Evolutionary conservation across 805 yeast genomes (phyloP), one percentile per base, ranked within the genome.

Genomic region (Kuraishia molischiana): DNA sequence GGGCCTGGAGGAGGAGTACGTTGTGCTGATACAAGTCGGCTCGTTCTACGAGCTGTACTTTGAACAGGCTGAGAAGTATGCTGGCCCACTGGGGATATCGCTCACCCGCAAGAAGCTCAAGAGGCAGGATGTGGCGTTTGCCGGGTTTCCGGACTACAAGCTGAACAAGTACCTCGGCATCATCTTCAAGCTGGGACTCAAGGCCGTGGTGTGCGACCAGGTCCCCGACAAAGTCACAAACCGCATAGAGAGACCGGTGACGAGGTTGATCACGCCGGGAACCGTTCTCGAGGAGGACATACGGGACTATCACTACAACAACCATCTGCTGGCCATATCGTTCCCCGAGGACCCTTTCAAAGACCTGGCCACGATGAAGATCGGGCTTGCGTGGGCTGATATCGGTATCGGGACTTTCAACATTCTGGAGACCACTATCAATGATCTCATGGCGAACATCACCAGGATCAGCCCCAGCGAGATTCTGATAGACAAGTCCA

Each of bases 371-470:
- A 67, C 70, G 17, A 42, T 58, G 34, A 62, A 62, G 19, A 66
- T 87, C 3, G 95, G 95, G 0, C 49, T 92, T 1, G 70, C 87
- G 21, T 92, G 97, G 97, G 72, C 81, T 32, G 98, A 92, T 58
- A 64, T 90, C 0, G 81, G 92, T 0, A 75, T 90, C 1, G 97
- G 97, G 0, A 77, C 77, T 18, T 72, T 85, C 33, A 76, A 66
- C 48, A 82, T 81, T 2, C 85, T 85, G 49, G 72, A 74, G 35
- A 74, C 85, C 0, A 66, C 70, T 1, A 50, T 79, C 17, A 70
- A 66, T 4, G 79, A 77, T 19, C 57, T 89, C 3, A 67, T 78
- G 36, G 71, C 92, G 4, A 85, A 85, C 31, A 61, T 92, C 1
- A 67, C 90, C 0, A 67, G 97, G 41, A 77, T 92, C 5, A 69